Percentiles rank a stretch among this genome's conserved stretches.
Conservation (phyloP, 83 land plant species). For the Isoetes engelmannii region DNA sequence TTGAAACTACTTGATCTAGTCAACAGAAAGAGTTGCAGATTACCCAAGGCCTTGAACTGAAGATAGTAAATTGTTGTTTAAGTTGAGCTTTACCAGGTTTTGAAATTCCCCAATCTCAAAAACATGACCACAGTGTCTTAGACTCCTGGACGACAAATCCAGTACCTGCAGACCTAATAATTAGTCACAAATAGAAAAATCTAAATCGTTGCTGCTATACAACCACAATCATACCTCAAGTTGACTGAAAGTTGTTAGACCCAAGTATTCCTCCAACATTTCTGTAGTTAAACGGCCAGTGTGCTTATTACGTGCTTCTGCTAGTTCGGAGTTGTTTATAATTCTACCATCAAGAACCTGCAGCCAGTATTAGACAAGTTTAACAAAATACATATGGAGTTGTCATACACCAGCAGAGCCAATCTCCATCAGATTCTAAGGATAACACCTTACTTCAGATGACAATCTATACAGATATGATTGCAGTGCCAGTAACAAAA, state of each 20-base stretch:
- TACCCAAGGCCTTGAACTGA: conserved; percentile 26
- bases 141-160: conserved; percentile 30
- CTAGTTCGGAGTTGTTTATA: conserved; percentile 23
- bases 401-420: no score
- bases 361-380: no score
- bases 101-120: conserved; percentile 23
- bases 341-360: conserved; percentile 35
- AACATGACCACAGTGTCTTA: conserved; percentile 42
- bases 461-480: no score
- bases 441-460: background rate
- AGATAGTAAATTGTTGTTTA: conserved; percentile 33
- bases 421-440: background rate
- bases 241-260: conserved; percentile 11
- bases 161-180: conserved; percentile 11
- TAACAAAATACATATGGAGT: no score
- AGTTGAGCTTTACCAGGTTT: conserved; percentile 27
- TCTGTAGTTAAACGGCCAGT: conserved; percentile 32
- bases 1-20: background rate
- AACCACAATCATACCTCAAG: conserved; percentile 10
- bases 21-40: background rate
- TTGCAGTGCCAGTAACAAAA: no score
- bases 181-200: no score
- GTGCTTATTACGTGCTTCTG: conserved; percentile 29
- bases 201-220: no score
- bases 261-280: conserved; percentile 29